These are phyloP conservation scores for Paracamarosporium sp. DNA, from an alignment of 2,329 filamentous ascomycete species.

Conservation along the genomic window DNA sequence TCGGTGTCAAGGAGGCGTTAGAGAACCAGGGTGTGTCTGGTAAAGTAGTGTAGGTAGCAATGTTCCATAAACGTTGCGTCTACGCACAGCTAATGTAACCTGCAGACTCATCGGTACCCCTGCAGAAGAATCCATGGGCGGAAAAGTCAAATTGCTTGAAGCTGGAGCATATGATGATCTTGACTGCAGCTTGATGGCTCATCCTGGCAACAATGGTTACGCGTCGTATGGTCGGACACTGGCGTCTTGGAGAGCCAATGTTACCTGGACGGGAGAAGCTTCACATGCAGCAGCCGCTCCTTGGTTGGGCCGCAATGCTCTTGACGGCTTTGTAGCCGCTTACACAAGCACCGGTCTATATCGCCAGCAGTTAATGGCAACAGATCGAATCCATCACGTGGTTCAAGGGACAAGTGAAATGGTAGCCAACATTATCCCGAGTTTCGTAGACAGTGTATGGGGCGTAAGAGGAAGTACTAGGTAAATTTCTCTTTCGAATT, in stretches of 20 bases:
- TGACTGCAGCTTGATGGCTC: constrained; percentile 35
- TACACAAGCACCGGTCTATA: constrained; percentile 19
- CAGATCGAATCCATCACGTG: constrained; percentile 24
- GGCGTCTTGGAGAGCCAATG: constrained; percentile 58
- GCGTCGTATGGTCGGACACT: constrained; percentile 60
- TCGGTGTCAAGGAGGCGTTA: constrained; percentile 44
- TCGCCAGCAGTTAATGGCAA: constrained; percentile 20
- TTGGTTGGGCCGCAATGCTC: constrained; percentile 35
- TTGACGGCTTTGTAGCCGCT: constrained; percentile 23
- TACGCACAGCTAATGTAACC: constrained; percentile 13
- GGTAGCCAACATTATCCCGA: constrained; percentile 9
- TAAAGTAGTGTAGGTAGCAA: constrained; percentile 30
- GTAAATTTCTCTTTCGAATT: not conserved
- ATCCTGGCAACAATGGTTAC: constrained; percentile 47
- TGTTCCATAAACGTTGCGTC: not conserved
- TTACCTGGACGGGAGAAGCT: constrained; percentile 56
- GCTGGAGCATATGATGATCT: constrained; percentile 52
- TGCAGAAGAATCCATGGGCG: constrained; percentile 51
- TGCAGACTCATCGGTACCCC: constrained; percentile 51
- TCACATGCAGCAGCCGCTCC: constrained; percentile 42
- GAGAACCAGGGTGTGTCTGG: constrained; percentile 35
- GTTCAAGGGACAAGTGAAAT: constrained; percentile 10
- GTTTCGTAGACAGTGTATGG: constrained; percentile 8
- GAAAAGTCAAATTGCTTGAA: constrained; percentile 55
- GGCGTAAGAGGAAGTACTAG: constrained; percentile 2